A percentile compares a stretch with the other conserved stretches of the same genome.
Conservation (phyloP, 148 eudicot genomes). For the Talinum fruticosum region DNA sequence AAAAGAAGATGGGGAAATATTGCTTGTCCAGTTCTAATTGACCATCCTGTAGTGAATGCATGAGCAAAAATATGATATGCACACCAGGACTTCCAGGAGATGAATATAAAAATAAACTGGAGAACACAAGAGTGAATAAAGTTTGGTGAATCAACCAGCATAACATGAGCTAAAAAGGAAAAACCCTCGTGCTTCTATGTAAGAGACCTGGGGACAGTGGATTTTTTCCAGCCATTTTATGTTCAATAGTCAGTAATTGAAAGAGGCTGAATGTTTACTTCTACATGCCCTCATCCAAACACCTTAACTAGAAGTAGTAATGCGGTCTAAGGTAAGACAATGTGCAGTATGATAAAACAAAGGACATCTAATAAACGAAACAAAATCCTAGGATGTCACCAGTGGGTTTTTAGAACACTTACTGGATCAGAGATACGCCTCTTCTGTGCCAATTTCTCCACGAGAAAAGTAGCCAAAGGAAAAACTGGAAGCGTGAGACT, state of each 20-base stretch:
- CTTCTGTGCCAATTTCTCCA: slow-evolving; percentile 62
- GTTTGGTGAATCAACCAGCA: background rate
- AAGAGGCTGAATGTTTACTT: too few species aligned
- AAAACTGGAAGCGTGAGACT: slow-evolving; percentile 72
- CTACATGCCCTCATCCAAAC: slow-evolving; percentile 6
- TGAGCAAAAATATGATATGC: background rate
- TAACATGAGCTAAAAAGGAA: background rate
- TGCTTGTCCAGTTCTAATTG: background rate
- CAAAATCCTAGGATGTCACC: background rate
- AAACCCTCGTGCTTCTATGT: background rate
- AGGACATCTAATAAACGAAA: background rate
- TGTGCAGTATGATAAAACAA: background rate
- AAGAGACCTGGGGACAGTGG: background rate
- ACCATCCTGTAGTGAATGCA: background rate
- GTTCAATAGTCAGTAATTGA: background rate
- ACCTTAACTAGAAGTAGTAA: background rate
- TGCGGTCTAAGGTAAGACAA: background rate
- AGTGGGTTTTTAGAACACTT: slow-evolving; percentile 28
- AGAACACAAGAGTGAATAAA: background rate
- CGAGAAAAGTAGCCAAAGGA: slow-evolving; percentile 70
- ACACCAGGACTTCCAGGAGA: background rate
- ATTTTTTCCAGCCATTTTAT: background rate
- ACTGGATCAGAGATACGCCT: slow-evolving; percentile 62
- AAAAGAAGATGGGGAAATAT: background rate
- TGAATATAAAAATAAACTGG: background rate